These are phyloP conservation scores for Chamaecrista fasciculata DNA, from an alignment of 306 rosid species.

Conservation along the genomic window DNA sequence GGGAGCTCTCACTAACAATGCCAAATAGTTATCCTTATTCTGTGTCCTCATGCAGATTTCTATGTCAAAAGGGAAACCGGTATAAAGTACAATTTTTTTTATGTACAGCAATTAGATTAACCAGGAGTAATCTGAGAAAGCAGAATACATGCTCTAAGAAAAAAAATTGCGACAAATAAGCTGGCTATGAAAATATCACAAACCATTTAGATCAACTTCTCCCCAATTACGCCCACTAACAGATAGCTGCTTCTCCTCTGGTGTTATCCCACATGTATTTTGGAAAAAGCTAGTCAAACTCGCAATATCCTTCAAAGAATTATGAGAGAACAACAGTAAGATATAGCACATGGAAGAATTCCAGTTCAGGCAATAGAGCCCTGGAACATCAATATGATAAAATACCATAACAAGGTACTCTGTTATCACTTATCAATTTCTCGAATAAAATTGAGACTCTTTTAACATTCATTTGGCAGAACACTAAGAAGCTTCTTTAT, in stretches of 20 bases:
- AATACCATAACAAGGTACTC: background rate
- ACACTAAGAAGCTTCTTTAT: background rate
- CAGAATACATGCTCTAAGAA: background rate
- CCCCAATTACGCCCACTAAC: conserved; percentile 99
- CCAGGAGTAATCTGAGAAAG: conserved; percentile 10
- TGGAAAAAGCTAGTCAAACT: conserved; percentile 80
- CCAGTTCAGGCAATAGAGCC: background rate
- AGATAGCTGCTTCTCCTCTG: conserved; percentile 91
- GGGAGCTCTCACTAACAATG: background rate
- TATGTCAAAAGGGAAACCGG: conserved; percentile 1
- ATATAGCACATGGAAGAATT: conserved; percentile 9
- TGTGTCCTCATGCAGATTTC: background rate
- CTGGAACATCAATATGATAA: background rate
- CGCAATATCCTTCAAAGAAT: conserved; percentile 61
- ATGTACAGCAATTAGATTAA: conserved; percentile 19
- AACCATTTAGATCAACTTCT: conserved; percentile 91
- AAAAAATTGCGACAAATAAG: conserved; percentile 4
- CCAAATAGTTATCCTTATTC: background rate
- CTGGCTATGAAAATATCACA: conserved; percentile 30
- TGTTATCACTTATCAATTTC: conserved; percentile 15
- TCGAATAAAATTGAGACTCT: background rate
- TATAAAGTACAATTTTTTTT: no score
- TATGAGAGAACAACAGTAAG: conserved; percentile 7
- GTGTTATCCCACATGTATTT: conserved; percentile 63
- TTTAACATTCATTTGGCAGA: background rate